A percentile compares a stretch with the other conserved stretches of the same genome.
phyloP scores from a whole-genome alignment of 2,329 filamentous ascomycete genomes.

The Microthyrium microscopicum region DNA sequence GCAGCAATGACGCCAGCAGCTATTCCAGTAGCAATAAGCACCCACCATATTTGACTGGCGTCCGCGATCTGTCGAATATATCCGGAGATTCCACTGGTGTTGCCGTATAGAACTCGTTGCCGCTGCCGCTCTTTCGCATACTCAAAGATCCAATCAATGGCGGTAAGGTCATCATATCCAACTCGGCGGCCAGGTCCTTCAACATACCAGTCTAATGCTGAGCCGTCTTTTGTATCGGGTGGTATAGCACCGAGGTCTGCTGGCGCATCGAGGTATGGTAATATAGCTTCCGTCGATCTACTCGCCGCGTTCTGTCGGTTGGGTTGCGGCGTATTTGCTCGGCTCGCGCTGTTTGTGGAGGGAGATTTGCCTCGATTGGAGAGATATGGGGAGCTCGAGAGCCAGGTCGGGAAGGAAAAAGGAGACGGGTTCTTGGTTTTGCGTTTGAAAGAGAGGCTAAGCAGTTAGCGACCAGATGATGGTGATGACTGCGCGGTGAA shows the following conservation, averaged over 20 bases:
- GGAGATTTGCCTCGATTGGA: slow-evolving; percentile 13
- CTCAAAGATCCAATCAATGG: slow-evolving; percentile 99
- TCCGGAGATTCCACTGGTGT: slow-evolving; percentile 53
- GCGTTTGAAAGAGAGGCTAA: slow-evolving; percentile 52
- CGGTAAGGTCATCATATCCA: slow-evolving; percentile 88
- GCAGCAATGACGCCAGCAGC: slow-evolving; percentile 74
- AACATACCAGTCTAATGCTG: slow-evolving; percentile 60
- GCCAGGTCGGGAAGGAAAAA: slow-evolving; percentile 27
- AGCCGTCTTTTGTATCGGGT: slow-evolving; percentile 28
- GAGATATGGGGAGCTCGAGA: slow-evolving; percentile 18
- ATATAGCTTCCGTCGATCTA: not conserved
- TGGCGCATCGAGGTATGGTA: not conserved
- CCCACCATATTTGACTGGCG: slow-evolving; percentile 78
- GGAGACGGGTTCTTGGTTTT: slow-evolving; percentile 35
- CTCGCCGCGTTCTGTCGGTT: not conserved
- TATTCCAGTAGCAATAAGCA: slow-evolving; percentile 72
- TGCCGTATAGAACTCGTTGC: slow-evolving; percentile 56
- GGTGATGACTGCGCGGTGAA: not conserved
- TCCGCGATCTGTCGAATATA: slow-evolving; percentile 60
- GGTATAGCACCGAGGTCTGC: slow-evolving; percentile 9
- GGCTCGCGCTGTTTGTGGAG: slow-evolving; percentile 12
- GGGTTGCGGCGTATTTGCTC: slow-evolving; percentile 12
- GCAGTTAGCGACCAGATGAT: not conserved
- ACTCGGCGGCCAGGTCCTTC: slow-evolving; percentile 81
- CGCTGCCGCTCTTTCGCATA: slow-evolving; percentile 92